phyloP scores from a whole-genome alignment of 2,329 filamentous ascomycete genomes.

The Fusarium sp. region DNA sequence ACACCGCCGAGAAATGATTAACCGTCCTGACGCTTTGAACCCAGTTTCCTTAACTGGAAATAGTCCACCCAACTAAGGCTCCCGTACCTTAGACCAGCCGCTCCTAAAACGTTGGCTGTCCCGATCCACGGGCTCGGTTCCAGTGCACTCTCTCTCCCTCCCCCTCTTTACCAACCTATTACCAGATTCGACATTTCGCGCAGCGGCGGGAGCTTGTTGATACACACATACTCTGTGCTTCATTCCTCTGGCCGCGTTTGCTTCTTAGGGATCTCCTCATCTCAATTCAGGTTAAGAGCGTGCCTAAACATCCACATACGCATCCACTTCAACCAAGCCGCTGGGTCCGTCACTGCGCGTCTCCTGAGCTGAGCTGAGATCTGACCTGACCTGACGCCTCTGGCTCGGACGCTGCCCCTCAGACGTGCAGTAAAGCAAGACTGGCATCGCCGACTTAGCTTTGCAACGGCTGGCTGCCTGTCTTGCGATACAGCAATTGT shows the following conservation, averaged over 20 bases:
- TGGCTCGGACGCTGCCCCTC: constrained; percentile 28
- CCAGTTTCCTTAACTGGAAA: constrained; percentile 41
- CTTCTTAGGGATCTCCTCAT: background rate
- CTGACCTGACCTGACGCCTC: constrained; percentile 17
- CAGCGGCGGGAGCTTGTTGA: constrained; percentile 19
- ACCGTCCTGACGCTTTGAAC: constrained; percentile 35
- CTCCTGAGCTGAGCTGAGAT: constrained; percentile 28
- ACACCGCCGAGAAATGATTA: constrained; percentile 31
- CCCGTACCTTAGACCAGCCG: constrained; percentile 27
- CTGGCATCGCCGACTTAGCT: constrained; percentile 2
- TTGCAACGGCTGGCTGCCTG: constrained; percentile 16
- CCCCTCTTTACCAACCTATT: constrained; percentile 21
- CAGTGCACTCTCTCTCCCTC: constrained; percentile 35
- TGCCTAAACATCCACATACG: constrained; percentile 3
- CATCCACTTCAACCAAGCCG: constrained; percentile 21
- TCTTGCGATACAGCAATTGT: constrained; percentile 1
- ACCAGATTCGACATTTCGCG: constrained; percentile 34
- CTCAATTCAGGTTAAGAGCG: constrained; percentile 6
- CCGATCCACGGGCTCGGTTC: constrained; percentile 30
- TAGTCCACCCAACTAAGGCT: constrained; percentile 32
- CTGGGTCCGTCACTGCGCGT: constrained; percentile 22
- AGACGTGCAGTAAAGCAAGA: constrained; percentile 20
- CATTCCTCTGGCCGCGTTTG: constrained; percentile 25
- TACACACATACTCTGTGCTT: constrained; percentile 23
- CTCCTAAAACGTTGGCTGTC: constrained; percentile 36